Conservation (phyloP, 148 eudicot species). For the Arbutus unedo region DNA sequence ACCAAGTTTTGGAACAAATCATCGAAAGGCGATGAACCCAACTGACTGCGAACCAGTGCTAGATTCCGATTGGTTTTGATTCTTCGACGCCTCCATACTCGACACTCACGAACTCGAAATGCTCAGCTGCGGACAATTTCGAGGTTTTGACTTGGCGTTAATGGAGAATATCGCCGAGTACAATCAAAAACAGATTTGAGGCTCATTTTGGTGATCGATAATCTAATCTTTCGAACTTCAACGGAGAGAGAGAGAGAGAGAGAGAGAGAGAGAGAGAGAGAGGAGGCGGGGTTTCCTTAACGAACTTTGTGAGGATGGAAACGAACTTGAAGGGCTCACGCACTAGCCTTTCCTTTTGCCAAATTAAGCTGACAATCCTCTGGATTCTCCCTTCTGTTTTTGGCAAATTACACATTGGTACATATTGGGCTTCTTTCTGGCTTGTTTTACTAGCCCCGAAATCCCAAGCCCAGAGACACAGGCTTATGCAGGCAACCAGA, state of each 20-base stretch:
- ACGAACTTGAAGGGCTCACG: neutral
- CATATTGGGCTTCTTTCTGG: neutral
- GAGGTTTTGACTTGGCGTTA: neutral
- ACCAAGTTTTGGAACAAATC: constrained; percentile 21
- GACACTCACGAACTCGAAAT: constrained; percentile 16
- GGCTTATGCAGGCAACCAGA: neutral
- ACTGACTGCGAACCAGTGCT: constrained; percentile 6
- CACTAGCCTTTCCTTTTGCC: neutral
- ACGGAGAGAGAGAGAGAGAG: neutral
- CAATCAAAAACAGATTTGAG: neutral
- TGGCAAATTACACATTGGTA: too few species aligned
- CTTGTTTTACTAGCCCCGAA: too few species aligned
- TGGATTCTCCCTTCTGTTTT: too few species aligned
- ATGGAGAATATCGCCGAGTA: neutral
- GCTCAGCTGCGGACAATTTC: constrained; percentile 9
- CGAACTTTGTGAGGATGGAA: neutral
- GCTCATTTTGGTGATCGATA: neutral
- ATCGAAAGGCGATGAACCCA: constrained; percentile 22
- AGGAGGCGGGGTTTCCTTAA: neutral
- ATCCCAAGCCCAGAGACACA: neutral
- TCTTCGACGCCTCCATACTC: constrained; percentile 26
- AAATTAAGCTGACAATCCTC: too few species aligned
- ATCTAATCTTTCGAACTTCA: neutral
- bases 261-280: neutral
- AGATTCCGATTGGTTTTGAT: constrained; percentile 15